Base-by-base conservation (phyloP, 1,284 basidiomycete species). In the Somion occarium region DNA sequence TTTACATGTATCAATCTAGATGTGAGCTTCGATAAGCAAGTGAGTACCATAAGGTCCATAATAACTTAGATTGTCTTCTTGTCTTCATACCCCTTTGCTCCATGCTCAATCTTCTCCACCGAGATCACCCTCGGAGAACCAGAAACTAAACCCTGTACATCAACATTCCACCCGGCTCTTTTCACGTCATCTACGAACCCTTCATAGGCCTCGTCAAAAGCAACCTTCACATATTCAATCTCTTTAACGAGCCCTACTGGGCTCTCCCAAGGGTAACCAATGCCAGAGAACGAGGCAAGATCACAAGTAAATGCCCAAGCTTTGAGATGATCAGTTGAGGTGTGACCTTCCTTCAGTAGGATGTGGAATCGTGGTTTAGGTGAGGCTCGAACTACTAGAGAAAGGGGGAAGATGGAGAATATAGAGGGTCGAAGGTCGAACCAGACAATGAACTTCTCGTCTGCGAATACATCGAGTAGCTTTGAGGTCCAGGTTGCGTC, bases 241-340 rank as follows among this genome's bases (percentile, higher is more conserved):
- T 63, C 56, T 3, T 22, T 49, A 7, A 64, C 37, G 24, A 53
- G 44, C 12, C 50, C 53, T 7, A 57, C 53, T 13, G 50, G 44
- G 15, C 20, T 52, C 15, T 15, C 7, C 45, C 2, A 12, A 56
- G 58, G 25, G 4, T 49, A 23, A 22, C 15, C 2, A 49, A 54
- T 18, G 47, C 41, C 11, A 48, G 38, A 18, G 52, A 45, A 15
- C 47, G 50, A 41, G 18, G 61, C 61, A 23, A 67, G 41, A 51
- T 69, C 67, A 37, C 59, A 56, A 1, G 76, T 78, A 53, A 78
- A 74, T 34, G 74, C 56, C 82, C 83, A 85, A 18, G 77, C 81
- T 53, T 76, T 76, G 46, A 83, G 68, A 47, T 78, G 74, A 60
- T 83, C 80, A 22, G 61, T 51, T 2, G 71, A 57, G 13, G 56